These are phyloP conservation scores for Exserohilum turcica DNA, from an alignment of 2,329 filamentous ascomycete species.

Conservation along the genomic window DNA sequence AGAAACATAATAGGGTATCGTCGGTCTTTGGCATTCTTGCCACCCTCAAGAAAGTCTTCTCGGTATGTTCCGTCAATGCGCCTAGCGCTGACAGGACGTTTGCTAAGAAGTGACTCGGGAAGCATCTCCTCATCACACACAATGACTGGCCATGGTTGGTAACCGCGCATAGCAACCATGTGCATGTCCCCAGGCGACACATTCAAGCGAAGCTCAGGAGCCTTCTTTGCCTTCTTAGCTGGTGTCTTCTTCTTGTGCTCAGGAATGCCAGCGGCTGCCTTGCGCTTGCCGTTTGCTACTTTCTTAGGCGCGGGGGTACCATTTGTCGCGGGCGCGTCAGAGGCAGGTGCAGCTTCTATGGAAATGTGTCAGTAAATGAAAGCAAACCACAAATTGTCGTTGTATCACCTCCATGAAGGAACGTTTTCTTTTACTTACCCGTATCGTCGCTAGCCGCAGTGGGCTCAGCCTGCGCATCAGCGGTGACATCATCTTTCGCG, in stretches of 20 bases:
- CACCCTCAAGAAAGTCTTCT: slow-evolving; percentile 84
- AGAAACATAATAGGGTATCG: slow-evolving; percentile 96
- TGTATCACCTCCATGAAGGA: neutral
- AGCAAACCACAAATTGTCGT: neutral
- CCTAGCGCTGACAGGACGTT: slow-evolving; percentile 81
- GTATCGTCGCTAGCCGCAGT: slow-evolving; percentile 24
- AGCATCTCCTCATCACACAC: slow-evolving; percentile 95
- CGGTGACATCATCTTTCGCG: slow-evolving; percentile 28
- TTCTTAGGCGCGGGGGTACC: slow-evolving; percentile 54
- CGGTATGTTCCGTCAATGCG: slow-evolving; percentile 84
- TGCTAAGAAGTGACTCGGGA: slow-evolving; percentile 74
- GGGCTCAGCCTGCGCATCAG: slow-evolving; percentile 34
- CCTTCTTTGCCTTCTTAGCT: slow-evolving; percentile 82
- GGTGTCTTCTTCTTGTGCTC: slow-evolving; percentile 74
- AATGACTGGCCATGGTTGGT: slow-evolving; percentile 91
- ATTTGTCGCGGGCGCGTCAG: slow-evolving; percentile 52
- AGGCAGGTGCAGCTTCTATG: slow-evolving; percentile 45
- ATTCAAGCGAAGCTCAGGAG: slow-evolving; percentile 69
- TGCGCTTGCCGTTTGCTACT: slow-evolving; percentile 60
- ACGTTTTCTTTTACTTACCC: slow-evolving; percentile 27
- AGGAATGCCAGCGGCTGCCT: slow-evolving; percentile 69
- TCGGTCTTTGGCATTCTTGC: slow-evolving; percentile 81
- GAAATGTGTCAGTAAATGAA: slow-evolving; percentile 19
- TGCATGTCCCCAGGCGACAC: slow-evolving; percentile 91
- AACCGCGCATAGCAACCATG: slow-evolving; percentile 92